Evolutionary conservation across 352 stramenopile species (phyloP), one percentile per base, ranked within the genome.

Genomic region (Globisporangium cystogenes): DNA sequence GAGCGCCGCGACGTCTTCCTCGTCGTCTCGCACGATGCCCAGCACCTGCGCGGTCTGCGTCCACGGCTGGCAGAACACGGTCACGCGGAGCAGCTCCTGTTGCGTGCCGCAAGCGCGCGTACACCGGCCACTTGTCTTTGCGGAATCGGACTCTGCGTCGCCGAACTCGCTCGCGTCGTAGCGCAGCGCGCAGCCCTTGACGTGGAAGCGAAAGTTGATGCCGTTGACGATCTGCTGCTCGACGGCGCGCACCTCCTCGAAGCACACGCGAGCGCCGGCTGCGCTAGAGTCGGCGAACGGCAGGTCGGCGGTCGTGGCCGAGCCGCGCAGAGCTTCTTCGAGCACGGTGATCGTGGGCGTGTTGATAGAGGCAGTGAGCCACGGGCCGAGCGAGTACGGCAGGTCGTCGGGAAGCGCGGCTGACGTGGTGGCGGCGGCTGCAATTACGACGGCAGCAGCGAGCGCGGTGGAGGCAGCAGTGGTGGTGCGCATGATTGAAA

Each of bases 221-320:
- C 74, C 74, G 46, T 81, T 74, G 46, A 86, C 74, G 55, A 86
- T 74, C 61, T 83, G 74, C 66, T 77, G 67, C 51, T 81, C 59
- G 39, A 86, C 68, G 39, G 65, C 57, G 33, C 55, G 56, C 41
- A 86, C 60, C 40, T 76, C 53, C 24, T 65, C 60, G 47, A 75
- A 76, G 67, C 74, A 86, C 7, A 86, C 41, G 5, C 50, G 62
- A 14, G 54, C 47, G 24, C 23, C 7, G 3, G 24, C 4, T 26
- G 50, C 35, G n/a, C 7, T 33, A 4, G 39, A 26, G 36, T 62
- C 57, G 7, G 62, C 36, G 27, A 46, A 47, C 24, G 51, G 51
- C 21, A 56, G 51, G 33, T 68, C 21, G 29, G 40, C 31, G 15
- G 7, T 16, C 16, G 23, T 15, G 5, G 37, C 24, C 11, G 46